These are phyloP conservation scores for Wickerhamomyces sp. DNA, from an alignment of 1,139 yeast species.

Conservation along the genomic window DNA sequence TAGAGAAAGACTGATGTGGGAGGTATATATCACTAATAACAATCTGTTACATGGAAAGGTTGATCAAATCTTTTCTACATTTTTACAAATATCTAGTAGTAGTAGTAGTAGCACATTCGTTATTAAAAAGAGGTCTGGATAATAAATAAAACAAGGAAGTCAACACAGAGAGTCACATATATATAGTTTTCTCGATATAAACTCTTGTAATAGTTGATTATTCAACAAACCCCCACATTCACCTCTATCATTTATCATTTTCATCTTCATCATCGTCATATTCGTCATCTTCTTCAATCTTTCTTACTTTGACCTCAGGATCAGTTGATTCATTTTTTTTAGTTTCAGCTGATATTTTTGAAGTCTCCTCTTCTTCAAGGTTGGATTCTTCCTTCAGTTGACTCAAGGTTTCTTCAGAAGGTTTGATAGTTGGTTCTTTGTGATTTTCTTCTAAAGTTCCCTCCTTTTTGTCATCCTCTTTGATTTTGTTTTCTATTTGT, in stretches of 20 bases:
- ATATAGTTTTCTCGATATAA: too few species aligned
- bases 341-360: constrained; percentile 28
- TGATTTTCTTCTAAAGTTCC: constrained; percentile 2
- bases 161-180: too few species aligned
- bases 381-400: constrained; percentile 39
- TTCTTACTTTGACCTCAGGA: constrained; percentile 66
- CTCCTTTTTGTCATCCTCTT: background rate
- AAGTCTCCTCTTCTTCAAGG: constrained; percentile 30
- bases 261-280: constrained; percentile 46
- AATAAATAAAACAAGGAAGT: too few species aligned
- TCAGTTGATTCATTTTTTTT: constrained; percentile 25
- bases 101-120: too few species aligned
- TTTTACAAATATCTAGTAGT: too few species aligned
- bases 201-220: too few species aligned
- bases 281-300: constrained; percentile 78
- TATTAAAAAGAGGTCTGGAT: too few species aligned
- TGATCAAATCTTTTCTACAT: too few species aligned
- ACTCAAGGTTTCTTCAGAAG: constrained; percentile 37
- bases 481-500: too few species aligned
- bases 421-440: constrained; percentile 29
- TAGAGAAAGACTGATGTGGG: constrained; percentile 24
- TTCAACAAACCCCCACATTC: background rate
- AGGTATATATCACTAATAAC: too few species aligned
- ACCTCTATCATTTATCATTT: background rate
- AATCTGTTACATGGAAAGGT: too few species aligned